A percentile compares a stretch with the other conserved stretches of the same genome.
Conservation (phyloP, 306 rosid species). For the Vigna trinervia region DNA sequence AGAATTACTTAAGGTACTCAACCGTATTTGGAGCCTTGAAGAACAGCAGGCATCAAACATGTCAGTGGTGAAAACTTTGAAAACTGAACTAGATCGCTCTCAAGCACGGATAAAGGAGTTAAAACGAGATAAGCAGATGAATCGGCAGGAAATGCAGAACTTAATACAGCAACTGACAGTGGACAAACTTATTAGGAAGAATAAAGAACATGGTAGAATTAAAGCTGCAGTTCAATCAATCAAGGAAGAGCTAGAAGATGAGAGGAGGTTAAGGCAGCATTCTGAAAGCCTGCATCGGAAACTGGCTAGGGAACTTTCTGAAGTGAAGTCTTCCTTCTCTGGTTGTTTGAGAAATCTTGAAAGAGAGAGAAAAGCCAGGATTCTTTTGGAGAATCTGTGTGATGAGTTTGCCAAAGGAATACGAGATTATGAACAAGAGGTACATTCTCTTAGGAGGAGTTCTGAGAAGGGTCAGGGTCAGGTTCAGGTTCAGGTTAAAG, state of each 20-base stretch:
- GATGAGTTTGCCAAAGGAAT: slow-evolving; percentile 89
- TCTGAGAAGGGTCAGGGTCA: slow-evolving; percentile 53
- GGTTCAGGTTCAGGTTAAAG: slow-evolving; percentile 46
- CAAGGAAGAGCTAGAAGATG: slow-evolving; percentile 67
- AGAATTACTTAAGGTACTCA: slow-evolving; percentile 65
- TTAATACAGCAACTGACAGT: slow-evolving; percentile 52
- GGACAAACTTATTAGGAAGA: slow-evolving; percentile 54
- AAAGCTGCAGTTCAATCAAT: slow-evolving; percentile 54
- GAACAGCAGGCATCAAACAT: slow-evolving; percentile 65
- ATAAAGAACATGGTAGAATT: slow-evolving; percentile 47
- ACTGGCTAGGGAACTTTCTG: slow-evolving; percentile 68
- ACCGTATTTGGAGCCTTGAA: slow-evolving; percentile 77
- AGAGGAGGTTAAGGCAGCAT: slow-evolving; percentile 68
- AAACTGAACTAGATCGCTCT: slow-evolving; percentile 58
- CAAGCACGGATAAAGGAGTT: slow-evolving; percentile 60
- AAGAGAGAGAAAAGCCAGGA: slow-evolving; percentile 75
- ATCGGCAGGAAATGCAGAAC: slow-evolving; percentile 56
- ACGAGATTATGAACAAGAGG: slow-evolving; percentile 67
- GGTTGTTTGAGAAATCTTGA: slow-evolving; percentile 67
- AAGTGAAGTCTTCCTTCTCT: slow-evolving; percentile 63
- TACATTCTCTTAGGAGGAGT: slow-evolving; percentile 55
- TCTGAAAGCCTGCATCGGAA: slow-evolving; percentile 70
- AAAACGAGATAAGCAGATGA: slow-evolving; percentile 54
- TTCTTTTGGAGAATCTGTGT: slow-evolving; percentile 75
- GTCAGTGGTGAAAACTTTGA: slow-evolving; percentile 59